These are phyloP conservation scores for Mycena kentingensis DNA, from an alignment of 768 basidiomycete genomes.

Conservation along the genomic window DNA sequence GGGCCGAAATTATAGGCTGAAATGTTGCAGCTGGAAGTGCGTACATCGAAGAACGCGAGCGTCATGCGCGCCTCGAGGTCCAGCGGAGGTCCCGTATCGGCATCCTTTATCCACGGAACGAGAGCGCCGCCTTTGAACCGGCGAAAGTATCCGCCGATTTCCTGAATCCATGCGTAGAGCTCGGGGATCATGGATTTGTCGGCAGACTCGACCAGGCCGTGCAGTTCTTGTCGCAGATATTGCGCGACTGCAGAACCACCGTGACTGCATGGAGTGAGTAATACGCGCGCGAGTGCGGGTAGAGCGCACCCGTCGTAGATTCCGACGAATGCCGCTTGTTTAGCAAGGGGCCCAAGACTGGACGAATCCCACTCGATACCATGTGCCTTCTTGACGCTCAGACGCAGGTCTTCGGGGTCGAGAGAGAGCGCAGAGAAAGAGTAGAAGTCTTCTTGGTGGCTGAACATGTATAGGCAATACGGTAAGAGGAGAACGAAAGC, in stretches of 20 bases:
- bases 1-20: constrained; percentile 9
- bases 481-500: constrained; percentile 4
- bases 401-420: constrained; percentile 70
- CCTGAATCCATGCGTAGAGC: constrained; percentile 73
- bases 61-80: constrained; percentile 87
- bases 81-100: constrained; percentile 41
- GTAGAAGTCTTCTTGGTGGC: constrained; percentile 90
- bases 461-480: constrained; percentile 33
- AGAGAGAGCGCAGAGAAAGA: constrained; percentile 75
- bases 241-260: constrained; percentile 90
- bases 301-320: constrained; percentile 83
- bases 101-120: constrained; percentile 58
- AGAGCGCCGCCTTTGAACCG: constrained; percentile 83
- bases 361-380: constrained; percentile 75
- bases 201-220: constrained; percentile 80
- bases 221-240: constrained; percentile 82
- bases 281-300: constrained; percentile 9
- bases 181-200: constrained; percentile 73
- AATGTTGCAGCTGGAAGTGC: constrained; percentile 21
- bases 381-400: constrained; percentile 61
- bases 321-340: constrained; percentile 83
- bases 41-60: constrained; percentile 82
- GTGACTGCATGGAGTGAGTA: constrained; percentile 53
- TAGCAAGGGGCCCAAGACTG: constrained; percentile 52
- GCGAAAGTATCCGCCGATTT: constrained; percentile 88